Percentiles rank a stretch among this genome's conserved stretches.
phyloP scores from a whole-genome alignment of 2,329 filamentous ascomycete species.

The Fusarium sp. region DNA sequence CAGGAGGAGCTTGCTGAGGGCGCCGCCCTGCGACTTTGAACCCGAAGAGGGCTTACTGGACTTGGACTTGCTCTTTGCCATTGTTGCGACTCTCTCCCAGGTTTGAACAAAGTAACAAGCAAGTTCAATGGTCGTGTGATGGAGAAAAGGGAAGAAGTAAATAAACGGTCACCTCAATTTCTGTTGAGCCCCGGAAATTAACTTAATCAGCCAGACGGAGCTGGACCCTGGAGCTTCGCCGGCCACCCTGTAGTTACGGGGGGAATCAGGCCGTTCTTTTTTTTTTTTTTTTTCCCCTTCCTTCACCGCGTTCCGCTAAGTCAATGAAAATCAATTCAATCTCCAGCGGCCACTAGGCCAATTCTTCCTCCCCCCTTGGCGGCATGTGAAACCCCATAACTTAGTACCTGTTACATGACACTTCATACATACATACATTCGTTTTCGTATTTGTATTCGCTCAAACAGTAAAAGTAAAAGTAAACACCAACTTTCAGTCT shows the following conservation, averaged over 20 bases:
- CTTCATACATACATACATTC: conserved; percentile 10
- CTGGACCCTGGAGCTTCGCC: conserved; percentile 29
- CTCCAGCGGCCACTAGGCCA: conserved; percentile 17
- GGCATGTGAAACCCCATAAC: conserved; percentile 10
- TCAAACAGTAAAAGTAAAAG: neutral
- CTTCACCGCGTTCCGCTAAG: conserved; percentile 1
- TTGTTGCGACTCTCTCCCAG: conserved; percentile 18
- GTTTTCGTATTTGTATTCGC: conserved; percentile 48
- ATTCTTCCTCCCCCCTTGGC: conserved; percentile 2
- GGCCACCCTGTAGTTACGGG: neutral
- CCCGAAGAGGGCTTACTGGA: conserved; percentile 36
- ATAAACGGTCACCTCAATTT: conserved; percentile 18
- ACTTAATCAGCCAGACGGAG: conserved; percentile 31
- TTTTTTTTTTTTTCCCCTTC: neutral
- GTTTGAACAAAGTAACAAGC: neutral
- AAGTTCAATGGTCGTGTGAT: conserved; percentile 3
- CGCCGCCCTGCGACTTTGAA: conserved; percentile 41
- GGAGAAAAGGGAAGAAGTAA: conserved; percentile 11
- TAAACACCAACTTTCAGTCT: neutral
- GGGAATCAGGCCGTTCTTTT: neutral
- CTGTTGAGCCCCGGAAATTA: conserved; percentile 35
- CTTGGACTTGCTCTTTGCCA: conserved; percentile 39
- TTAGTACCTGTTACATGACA: neutral
- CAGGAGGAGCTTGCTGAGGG: conserved; percentile 57
- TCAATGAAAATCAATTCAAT: neutral